Conservation (phyloP, 805 yeast species). For the Zygoascus biomembranicola region DNA sequence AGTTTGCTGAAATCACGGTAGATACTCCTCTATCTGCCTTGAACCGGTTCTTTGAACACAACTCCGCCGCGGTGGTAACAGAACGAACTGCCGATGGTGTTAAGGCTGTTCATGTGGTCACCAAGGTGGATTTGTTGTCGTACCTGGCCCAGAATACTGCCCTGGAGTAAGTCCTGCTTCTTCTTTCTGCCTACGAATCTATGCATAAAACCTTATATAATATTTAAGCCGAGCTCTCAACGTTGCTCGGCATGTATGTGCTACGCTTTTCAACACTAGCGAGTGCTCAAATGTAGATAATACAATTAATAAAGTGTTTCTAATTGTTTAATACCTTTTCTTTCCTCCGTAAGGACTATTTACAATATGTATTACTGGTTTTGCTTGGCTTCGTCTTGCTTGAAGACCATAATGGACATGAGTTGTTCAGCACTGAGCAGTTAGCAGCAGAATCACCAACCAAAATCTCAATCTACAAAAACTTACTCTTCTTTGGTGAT, state of each 20-base stretch:
- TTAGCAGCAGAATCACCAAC: not conserved
- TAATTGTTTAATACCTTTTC: not conserved
- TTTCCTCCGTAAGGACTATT: not conserved
- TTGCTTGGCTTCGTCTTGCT: not conserved
- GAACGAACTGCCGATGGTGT: conserved; percentile 40
- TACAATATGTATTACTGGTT: not conserved
- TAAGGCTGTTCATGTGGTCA: conserved; percentile 74
- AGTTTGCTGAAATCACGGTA: conserved; percentile 57
- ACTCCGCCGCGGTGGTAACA: conserved; percentile 77
- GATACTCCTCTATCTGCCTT: conserved; percentile 59
- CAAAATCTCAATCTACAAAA: not conserved
- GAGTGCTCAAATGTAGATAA: not conserved
- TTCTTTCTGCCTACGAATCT: not conserved
- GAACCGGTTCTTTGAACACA: conserved; percentile 74
- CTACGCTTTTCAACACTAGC: not conserved
- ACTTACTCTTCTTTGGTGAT: conserved; percentile 19
- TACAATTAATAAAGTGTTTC: not conserved
- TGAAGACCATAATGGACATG: conserved; percentile 9
- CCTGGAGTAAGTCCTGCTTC: not conserved
- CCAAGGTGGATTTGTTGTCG: conserved; percentile 75
- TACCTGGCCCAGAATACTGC: conserved; percentile 24
- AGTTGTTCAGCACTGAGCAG: conserved; percentile 10
- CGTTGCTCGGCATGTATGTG: not conserved
- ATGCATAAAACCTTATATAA: not conserved
- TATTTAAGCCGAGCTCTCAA: not conserved